Conservation (phyloP, 2,329 filamentous ascomycete genomes). For the Zelopaecilomyces penicillatus region DNA sequence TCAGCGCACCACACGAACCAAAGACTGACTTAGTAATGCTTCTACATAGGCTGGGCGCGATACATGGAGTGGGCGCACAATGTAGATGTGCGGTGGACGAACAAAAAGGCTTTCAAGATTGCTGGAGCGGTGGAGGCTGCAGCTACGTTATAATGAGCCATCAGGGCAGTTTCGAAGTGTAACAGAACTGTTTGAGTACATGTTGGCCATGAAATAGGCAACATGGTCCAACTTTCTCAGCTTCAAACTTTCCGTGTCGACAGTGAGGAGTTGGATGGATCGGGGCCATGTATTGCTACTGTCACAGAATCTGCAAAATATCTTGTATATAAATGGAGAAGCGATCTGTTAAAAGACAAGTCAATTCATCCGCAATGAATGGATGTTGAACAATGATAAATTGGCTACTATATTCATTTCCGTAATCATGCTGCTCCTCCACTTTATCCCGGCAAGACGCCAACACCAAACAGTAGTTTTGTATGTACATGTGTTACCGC, state of each 20-base stretch:
- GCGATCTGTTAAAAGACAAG: no score
- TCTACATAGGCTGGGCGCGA: slow-evolving; percentile 68
- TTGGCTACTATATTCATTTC: slow-evolving; percentile 4
- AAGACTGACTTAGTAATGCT: slow-evolving; percentile 1
- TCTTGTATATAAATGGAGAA: no score
- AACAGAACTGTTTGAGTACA: no score
- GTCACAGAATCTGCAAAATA: not conserved
- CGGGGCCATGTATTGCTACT: not conserved
- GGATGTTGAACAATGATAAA: not conserved
- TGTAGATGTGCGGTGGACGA: slow-evolving; percentile 62
- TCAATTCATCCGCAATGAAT: no score
- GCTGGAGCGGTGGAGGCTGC: slow-evolving; percentile 55
- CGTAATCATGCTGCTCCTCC: not conserved
- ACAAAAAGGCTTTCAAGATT: slow-evolving; percentile 54
- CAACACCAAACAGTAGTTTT: slow-evolving; percentile 4
- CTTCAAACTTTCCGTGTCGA: no score
- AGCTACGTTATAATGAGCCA: slow-evolving; percentile 36
- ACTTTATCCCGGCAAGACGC: slow-evolving; percentile 1
- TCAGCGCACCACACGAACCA: not conserved
- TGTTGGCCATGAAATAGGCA: no score
- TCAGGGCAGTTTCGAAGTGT: not conserved
- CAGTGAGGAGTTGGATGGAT: not conserved
- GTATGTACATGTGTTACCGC: slow-evolving; percentile 5
- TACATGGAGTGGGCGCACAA: slow-evolving; percentile 92
- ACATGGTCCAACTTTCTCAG: no score